A percentile compares a stretch with the other conserved stretches of the same genome.
Conservation (phyloP, 1,284 basidiomycete species). For the Cutaneotrichosporon dermatis region DNA sequence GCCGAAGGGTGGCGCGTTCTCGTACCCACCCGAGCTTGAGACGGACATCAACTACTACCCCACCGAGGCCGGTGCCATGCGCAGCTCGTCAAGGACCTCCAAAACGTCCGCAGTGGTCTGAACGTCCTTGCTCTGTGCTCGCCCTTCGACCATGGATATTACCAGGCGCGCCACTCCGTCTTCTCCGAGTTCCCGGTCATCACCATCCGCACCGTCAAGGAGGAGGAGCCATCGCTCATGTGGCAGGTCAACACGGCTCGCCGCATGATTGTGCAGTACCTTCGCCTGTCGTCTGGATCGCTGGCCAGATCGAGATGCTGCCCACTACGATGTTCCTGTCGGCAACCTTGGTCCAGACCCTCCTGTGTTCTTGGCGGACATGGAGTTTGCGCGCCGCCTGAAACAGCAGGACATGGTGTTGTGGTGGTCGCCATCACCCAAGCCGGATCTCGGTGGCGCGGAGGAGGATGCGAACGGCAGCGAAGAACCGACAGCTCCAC, state of each 20-base stretch:
- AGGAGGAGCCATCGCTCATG: conserved; percentile 54
- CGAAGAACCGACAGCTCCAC: conserved; percentile 78
- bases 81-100: conserved; percentile 83
- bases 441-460: conserved; percentile 90
- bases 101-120: conserved; percentile 55
- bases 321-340: conserved; percentile 88
- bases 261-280: conserved; percentile 77
- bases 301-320: conserved; percentile 76
- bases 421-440: conserved; percentile 91
- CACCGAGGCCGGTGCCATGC: conserved; percentile 73
- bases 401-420: conserved; percentile 82
- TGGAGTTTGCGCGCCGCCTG: conserved; percentile 84
- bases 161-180: conserved; percentile 68
- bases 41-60: conserved; percentile 72
- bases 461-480: conserved; percentile 75
- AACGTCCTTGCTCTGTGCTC: conserved; percentile 79
- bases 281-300: conserved; percentile 76
- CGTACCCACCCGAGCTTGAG: conserved; percentile 67
- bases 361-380: conserved; percentile 80
- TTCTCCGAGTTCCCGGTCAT: conserved; percentile 82
- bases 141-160: conserved; percentile 76
- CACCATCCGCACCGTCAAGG: conserved; percentile 71
- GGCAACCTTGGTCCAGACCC: conserved; percentile 90
- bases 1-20: conserved; percentile 52
- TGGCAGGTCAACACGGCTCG: conserved; percentile 55